A percentile compares a stretch with the other conserved stretches of the same genome.
Evolutionary conservation across 441 rosid species (phyloP).

Genomic region (Euphorbia schlechtendalii): DNA sequence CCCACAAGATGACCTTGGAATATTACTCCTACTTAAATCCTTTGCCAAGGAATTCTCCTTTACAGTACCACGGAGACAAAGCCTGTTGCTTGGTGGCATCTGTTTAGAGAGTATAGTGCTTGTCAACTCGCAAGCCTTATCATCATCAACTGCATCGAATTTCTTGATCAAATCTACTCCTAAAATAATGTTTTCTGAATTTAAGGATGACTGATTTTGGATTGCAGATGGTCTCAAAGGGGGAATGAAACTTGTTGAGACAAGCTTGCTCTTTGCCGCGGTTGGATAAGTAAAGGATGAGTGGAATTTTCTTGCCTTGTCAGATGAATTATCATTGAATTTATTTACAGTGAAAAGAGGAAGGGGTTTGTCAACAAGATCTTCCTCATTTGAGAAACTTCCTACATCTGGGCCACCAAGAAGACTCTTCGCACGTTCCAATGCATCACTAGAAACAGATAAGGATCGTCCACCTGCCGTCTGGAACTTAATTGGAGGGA

Average conservation of each 20-base stretch:
- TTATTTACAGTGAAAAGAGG: constrained; percentile 30
- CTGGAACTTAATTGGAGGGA: constrained; percentile 65
- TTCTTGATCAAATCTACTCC: constrained; percentile 18
- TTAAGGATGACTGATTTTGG: constrained; percentile 27
- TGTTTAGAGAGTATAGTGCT: constrained; percentile 23
- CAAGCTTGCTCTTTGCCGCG: constrained; percentile 33
- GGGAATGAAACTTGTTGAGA: constrained; percentile 45
- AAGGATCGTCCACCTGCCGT: constrained; percentile 90
- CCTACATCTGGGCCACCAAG: constrained; percentile 90
- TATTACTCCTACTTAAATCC: constrained; percentile 25
- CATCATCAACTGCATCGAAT: constrained; percentile 18
- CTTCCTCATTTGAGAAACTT: constrained; percentile 41
- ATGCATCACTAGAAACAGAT: constrained; percentile 76
- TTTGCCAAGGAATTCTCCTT: constrained; percentile 25
- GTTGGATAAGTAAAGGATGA: constrained; percentile 33
- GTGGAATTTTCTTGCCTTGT: constrained; percentile 27
- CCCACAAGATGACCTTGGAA: constrained; percentile 36
- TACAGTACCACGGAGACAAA: constrained; percentile 17
- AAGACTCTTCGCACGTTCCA: constrained; percentile 83
- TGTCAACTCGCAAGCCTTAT: constrained; percentile 1
- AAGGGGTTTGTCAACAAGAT: constrained; percentile 29
- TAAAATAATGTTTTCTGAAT: constrained; percentile 26
- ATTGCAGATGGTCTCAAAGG: constrained; percentile 49
- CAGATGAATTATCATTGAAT: constrained; percentile 27
- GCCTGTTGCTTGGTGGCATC: constrained; percentile 25